Evolutionary conservation across 2,329 filamentous ascomycete species (phyloP), one percentile per base, ranked within the genome.

Genomic region (Aspergillus sojae): DNA sequence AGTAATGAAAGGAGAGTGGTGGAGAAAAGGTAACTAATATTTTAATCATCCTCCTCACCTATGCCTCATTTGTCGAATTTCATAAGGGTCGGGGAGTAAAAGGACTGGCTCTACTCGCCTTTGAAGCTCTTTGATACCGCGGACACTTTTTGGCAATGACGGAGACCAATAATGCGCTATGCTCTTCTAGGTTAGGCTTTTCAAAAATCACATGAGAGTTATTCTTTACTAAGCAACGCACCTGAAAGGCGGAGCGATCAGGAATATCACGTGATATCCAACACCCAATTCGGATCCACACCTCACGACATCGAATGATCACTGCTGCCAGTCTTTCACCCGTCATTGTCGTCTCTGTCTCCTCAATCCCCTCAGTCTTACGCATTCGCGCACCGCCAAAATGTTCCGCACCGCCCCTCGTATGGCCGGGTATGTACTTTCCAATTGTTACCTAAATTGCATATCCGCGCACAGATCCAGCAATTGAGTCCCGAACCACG

Each of bases 321-420:
- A 63, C 63, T 67, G 55, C 53, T 69, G 54, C 64, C 57, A 58
- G 65, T 45, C 54, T 65, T 63, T 71, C 66, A 65, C 57, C 62
- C 67, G 69, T 71, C 68, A 73, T 71, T 70, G 68, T 68, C 68
- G 65, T 67, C 66, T 62, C 63, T 66, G 55, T 64, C 66, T 66
- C 71, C 66, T 67, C 67, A 68, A 66, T 56, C 65, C 59, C 65
- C 66, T 65, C 67, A 62, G 59, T 67, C 68, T 63, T 65, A 70
- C 66, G 67, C 66, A 63, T 65, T 67, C 62, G 55, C 67, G 70
- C 61, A 72, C 72, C 72, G 72, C 69, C 72, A 78, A 74, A 68
- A 81, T 80, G 72, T 77, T 78, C 71, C 77, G 77, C 72, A 80
- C 79, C 66, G 70, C 73, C 67, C 78, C 79, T 71, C 76, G 79